Evolutionary conservation across 2,329 filamentous ascomycete genomes (phyloP).

Genomic region (Paecilomyces formosus): DNA sequence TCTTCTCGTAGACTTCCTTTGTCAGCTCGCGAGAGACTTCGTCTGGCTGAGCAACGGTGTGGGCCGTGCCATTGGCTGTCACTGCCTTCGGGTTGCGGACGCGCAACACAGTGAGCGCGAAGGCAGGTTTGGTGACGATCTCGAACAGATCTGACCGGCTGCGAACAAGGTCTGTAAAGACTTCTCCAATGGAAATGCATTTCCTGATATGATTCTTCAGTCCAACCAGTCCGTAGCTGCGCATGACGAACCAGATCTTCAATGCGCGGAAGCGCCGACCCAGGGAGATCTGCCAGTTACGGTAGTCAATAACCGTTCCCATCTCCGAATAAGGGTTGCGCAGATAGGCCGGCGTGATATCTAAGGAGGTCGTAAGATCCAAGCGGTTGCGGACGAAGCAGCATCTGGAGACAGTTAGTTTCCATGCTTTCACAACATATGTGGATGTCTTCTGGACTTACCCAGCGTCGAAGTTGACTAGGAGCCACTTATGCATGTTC

Average conservation of each 20-base stretch:
- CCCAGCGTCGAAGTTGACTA: conserved; percentile 80
- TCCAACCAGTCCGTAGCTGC: conserved; percentile 71
- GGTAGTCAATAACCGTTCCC: conserved; percentile 85
- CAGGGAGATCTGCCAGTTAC: conserved; percentile 95
- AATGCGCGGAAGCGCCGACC: conserved; percentile 79
- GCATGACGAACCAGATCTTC: conserved; percentile 92
- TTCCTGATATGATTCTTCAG: conserved; percentile 65
- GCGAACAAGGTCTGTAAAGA: conserved; percentile 57
- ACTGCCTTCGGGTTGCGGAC: conserved; percentile 40
- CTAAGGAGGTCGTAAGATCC: conserved; percentile 72
- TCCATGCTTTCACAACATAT: background rate
- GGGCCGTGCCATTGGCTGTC: conserved; percentile 6
- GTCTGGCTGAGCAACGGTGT: conserved; percentile 20
- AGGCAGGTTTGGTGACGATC: conserved; percentile 65
- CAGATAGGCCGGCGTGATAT: conserved; percentile 73
- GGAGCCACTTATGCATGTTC: conserved; percentile 97
- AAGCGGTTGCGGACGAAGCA: conserved; percentile 69
- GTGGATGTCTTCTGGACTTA: conserved; percentile 10
- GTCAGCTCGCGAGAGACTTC: conserved; percentile 61
- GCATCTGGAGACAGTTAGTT: conserved; percentile 49
- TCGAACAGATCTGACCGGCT: conserved; percentile 63
- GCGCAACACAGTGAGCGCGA: conserved; percentile 71
- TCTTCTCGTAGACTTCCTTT: conserved; percentile 64
- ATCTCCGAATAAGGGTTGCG: conserved; percentile 72
- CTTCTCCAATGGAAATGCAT: conserved; percentile 61